Base-by-base conservation (phyloP, 2,329 filamentous ascomycete genomes). In the Monilinia fructigena region DNA sequence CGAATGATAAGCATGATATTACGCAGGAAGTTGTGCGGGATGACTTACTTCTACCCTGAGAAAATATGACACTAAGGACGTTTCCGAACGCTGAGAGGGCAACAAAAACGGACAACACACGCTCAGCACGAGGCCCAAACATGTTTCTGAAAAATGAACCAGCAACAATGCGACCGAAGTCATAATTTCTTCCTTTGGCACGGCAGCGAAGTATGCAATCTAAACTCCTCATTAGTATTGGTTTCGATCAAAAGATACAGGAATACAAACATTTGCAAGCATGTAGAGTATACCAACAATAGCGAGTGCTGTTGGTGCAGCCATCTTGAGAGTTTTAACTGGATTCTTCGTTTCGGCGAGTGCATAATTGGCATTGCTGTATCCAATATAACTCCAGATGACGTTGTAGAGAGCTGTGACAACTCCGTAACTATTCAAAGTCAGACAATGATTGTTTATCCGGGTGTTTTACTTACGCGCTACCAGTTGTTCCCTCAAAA, bases 341-440 rank as follows among this genome's bases (percentile, higher is more conserved):
- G 88, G 88, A 76, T 89, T 85, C 74, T 82, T 86, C 56, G 86
- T 88, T 78, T 91, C 88, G 73, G 82, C 84, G 42, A 87, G 79
- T 55, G 82, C 85, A 72, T 89, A 88, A 78, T 89, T 89, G 74
- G 86, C 87, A 75, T 89, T 89, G 78, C 81, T 85, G 80, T 88
- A 89, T 31, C 88, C 88, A 70, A 88, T 83, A 72, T 86, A 91
- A 68, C 83, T 86, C 83, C 87, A 90, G 72, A 90, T 87, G 69
- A 90, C 87, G 71, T 89, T 90, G 80, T 89, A 90, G 0, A 91
- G 78, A 0, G 88, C 87, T 1, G 85, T 89, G n/a, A 89, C 86
- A 45, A 89, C 81, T 58, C 86, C 86, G 70, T 90, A 74, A 38
- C 70, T 72, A 54, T 20, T 31, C 26, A 31, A 35, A n/a, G 31